phyloP scores from a whole-genome alignment of 2,329 filamentous ascomycete species.

The Acephala macrosclerotiorum region DNA sequence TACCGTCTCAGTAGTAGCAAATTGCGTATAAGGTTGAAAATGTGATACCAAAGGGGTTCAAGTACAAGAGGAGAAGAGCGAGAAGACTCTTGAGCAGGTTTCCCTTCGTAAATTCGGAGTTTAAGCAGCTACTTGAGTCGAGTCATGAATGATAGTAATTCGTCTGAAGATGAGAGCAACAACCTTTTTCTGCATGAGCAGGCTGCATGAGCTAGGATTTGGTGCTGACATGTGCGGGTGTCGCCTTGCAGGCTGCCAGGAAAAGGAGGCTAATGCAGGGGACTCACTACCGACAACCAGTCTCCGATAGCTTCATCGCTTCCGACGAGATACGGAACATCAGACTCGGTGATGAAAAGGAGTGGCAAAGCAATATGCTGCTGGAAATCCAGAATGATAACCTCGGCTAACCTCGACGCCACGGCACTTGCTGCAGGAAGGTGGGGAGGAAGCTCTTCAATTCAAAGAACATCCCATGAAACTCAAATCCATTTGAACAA shows the following conservation, averaged over 20 bases:
- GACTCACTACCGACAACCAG: neutral
- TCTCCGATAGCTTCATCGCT: too few species aligned
- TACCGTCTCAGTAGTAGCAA: too few species aligned
- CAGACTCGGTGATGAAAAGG: neutral
- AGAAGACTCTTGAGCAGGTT: too few species aligned
- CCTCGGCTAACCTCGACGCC: neutral
- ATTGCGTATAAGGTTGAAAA: too few species aligned
- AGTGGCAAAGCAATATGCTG: neutral
- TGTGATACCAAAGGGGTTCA: too few species aligned
- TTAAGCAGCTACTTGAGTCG: too few species aligned
- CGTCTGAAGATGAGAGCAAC: neutral
- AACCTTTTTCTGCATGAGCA: neutral
- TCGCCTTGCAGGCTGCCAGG: neutral
- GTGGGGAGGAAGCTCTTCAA: neutral
- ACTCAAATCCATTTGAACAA: neutral
- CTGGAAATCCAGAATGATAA: neutral
- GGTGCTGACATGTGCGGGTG: slow-evolving; percentile 7
- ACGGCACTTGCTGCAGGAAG: neutral
- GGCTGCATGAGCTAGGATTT: neutral
- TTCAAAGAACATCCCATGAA: neutral
- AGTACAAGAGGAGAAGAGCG: too few species aligned
- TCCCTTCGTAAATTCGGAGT: too few species aligned
- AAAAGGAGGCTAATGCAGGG: slow-evolving; percentile 2
- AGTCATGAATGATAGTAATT: neutral
- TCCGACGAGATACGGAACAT: neutral